Base-by-base conservation (phyloP, 2,329 filamentous ascomycete species). In the Claviceps spartinae region DNA sequence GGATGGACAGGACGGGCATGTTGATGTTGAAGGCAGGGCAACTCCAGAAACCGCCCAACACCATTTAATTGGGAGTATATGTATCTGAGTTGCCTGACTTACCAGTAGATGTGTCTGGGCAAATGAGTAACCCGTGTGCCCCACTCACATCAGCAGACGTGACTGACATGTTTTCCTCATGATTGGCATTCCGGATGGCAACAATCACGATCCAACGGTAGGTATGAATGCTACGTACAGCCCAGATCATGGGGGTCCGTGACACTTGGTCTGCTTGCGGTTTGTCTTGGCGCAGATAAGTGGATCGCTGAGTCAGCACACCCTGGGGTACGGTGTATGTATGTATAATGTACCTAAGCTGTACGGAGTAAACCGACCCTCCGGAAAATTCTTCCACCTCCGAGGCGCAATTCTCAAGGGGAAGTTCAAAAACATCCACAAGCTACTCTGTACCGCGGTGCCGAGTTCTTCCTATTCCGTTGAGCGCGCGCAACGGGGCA, bases 391-490 rank as follows among this genome's bases (percentile, higher is more conserved):
- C 65, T 60, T 65, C 64, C 62, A 61, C 60, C 62, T 66, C 63
- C 64, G 62, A 63, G 54, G 56, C 52, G 52, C 52, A 45, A 58
- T 60, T 60, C 56, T 58, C 56, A 42, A 58, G 49, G 45, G 54
- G 57, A 34, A 34, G 26, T 47, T 57, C 58, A 63, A 65, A 66
- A 66, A 62, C 65, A 61, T 58, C 63, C 60, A 62, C 59, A 59
- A 59, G 56, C 54, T 55, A 49, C 55, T 55, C 60, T 59, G 65
- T 34, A 34, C 30, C 30, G 9, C 30, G 62, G 62, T 58, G 62
- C 64, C 64, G 68, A 70, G 69, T 72, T 72, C 69, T 72, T 72
- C 70, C 69, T 71, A 64, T 68, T 72, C 70, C 70, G 70, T 69
- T 64, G 61, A 65, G 59, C 61, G 58, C 52, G 36, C 48, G 49